A percentile compares a stretch with the other conserved stretches of the same genome.
These are phyloP conservation scores for Rugosomyces carneus DNA, from an alignment of 1,284 basidiomycete genomes.

Conservation along the genomic window DNA sequence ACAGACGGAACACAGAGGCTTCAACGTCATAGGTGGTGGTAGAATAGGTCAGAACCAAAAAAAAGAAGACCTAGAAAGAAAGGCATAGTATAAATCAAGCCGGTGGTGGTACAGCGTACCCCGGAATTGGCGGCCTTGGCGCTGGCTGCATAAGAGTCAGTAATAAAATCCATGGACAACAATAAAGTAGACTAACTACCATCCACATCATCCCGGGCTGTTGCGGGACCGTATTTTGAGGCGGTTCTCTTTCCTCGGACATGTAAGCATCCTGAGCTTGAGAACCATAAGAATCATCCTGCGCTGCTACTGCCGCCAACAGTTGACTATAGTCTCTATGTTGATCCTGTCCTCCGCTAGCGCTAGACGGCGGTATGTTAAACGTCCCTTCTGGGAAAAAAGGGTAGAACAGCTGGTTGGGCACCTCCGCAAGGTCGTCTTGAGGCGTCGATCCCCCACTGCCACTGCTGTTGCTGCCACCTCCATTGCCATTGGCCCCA, in stretches of 20 bases:
- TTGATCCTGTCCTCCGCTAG: conserved; percentile 19
- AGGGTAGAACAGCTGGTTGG: conserved; percentile 64
- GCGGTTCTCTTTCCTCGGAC: conserved; percentile 55
- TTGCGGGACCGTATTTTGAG: conserved; percentile 22
- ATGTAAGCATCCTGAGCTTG: conserved; percentile 56
- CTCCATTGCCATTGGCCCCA: conserved; percentile 18
- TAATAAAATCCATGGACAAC: background rate
- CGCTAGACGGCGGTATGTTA: conserved; percentile 17
- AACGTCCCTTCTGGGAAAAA: conserved; percentile 51
- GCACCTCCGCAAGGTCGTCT: conserved; percentile 53
- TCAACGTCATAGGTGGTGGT: background rate
- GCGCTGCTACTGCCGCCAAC: conserved; percentile 48
- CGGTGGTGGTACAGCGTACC: conserved; percentile 11
- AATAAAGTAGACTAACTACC: conserved; percentile 22
- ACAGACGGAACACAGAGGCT: background rate
- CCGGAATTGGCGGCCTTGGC: conserved; percentile 6
- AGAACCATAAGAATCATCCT: conserved; percentile 43
- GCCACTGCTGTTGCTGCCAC: conserved; percentile 16
- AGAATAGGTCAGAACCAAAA: background rate
- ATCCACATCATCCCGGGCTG: conserved; percentile 34
- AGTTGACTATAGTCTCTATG: conserved; percentile 46
- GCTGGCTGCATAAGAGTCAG: conserved; percentile 2
- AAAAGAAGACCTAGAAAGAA: background rate
- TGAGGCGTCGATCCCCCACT: conserved; percentile 32
- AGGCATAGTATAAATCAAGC: background rate